Percentiles rank a stretch among this genome's conserved stretches.
phyloP scores from a whole-genome alignment of 2,329 filamentous ascomycete species.

The Colletotrichum paranaense region DNA sequence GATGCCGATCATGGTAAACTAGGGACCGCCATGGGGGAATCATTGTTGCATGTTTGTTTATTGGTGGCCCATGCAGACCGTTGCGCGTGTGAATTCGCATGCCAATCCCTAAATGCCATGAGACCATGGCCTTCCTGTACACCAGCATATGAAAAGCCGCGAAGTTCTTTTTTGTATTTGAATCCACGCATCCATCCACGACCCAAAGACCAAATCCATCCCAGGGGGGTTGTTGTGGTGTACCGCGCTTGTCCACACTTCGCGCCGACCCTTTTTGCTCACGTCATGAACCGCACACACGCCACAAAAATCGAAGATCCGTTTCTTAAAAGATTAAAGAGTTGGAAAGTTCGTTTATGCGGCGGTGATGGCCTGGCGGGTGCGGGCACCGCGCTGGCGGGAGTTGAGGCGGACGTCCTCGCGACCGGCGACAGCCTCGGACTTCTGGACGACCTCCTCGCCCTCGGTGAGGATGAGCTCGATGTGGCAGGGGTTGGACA shows the following conservation, averaged over 20 bases:
- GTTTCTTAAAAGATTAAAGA: neutral
- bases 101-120: constrained; percentile 51
- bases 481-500: constrained; percentile 99
- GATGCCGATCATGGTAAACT: constrained; percentile 28
- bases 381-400: constrained; percentile 86
- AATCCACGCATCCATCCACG: constrained; percentile 29
- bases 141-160: constrained; percentile 44
- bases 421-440: constrained; percentile 73
- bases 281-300: constrained; percentile 16
- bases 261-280: constrained; percentile 11
- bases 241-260: constrained; percentile 25
- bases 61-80: constrained; percentile 34
- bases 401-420: constrained; percentile 80
- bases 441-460: constrained; percentile 96
- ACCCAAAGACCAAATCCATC: constrained; percentile 36
- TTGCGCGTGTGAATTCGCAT: constrained; percentile 40
- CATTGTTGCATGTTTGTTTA: constrained; percentile 36
- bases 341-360: constrained; percentile 58
- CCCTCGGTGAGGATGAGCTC: constrained; percentile 99
- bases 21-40: constrained; percentile 9
- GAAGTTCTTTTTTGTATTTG: constrained; percentile 35
- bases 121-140: constrained; percentile 45
- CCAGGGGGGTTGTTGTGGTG: constrained; percentile 13
- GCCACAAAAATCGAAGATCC: constrained; percentile 8
- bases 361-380: constrained; percentile 73